Base-by-base conservation (phyloP, 768 basidiomycete species). In the Trametes cinnabarina region DNA sequence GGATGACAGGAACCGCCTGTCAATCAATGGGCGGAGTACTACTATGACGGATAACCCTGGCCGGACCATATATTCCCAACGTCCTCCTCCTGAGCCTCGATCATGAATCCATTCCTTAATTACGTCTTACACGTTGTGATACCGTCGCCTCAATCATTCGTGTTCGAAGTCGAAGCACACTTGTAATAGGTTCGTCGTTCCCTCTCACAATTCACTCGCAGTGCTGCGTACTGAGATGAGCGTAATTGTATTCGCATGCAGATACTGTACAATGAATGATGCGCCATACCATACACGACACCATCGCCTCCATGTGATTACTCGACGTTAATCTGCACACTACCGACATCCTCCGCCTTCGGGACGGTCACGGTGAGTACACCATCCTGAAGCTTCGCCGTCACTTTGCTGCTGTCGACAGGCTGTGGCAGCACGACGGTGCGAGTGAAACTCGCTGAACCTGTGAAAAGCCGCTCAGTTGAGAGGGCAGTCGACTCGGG, bases 381-480 rank as follows among this genome's bases (percentile, higher is more conserved):
- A 6, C 90, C 90, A 57, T 91, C 83, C 25, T 77, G 72, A 62
- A 92, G 72, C 63, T 82, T 87, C 15, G 88, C 90, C 1, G 75
- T 71, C 23, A 90, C 82, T 54, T 77, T 79, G 28, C 74, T 74
- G 32, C 74, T 71, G 64, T 90, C 85, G 1, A 88, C 77, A 7
- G 84, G 77, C 11, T 77, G 79, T 34, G 89, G 87, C 23, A 92
- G 76, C 82, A 85, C 86, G 11, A 92, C 79, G 0, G 88, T 90
- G 48, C 90, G 80, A 14, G 80, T 78, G 69, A 90, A 92, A 2
- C 77, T 71, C 3, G 81, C 69, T 44, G 77, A 79, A 20, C 80
- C 76, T 12, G 80, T 76, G 66, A 83, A 83, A n/a, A 77, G 73
- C 23, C 88, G 82, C 67, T 90, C 87, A 7, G 79, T 69, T 3